A percentile compares a stretch with the other conserved stretches of the same genome.
Evolutionary conservation across 768 basidiomycete species (phyloP).

Genomic region (Cystofilobasidium ferigula): DNA sequence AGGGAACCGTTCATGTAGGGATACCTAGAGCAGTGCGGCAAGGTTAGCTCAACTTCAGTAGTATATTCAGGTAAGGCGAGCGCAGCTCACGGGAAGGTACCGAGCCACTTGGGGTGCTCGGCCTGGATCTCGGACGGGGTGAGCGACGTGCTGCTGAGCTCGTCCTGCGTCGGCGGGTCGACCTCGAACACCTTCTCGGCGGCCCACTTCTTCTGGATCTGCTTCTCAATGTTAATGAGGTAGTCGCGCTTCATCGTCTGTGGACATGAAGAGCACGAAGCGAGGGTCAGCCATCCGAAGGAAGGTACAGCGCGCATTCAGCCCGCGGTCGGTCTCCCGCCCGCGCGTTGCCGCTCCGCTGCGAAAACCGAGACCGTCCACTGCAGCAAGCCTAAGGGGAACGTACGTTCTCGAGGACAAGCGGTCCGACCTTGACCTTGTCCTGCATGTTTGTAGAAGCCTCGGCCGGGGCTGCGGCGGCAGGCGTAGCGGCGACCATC

Average conservation of each 20-base stretch:
- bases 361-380: not conserved
- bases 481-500: constrained; percentile 11
- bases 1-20: constrained; percentile 94
- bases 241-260: constrained; percentile 92
- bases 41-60: not conserved
- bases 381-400: not conserved
- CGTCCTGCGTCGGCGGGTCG: constrained; percentile 58
- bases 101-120: constrained; percentile 91
- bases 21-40: not conserved
- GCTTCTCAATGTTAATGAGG: constrained; percentile 66
- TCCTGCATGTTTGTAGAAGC: constrained; percentile 12
- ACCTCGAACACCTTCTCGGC: constrained; percentile 69
- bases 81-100: constrained; percentile 76
- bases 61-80: not conserved
- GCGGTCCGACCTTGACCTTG: constrained; percentile 24
- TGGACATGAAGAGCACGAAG: not conserved
- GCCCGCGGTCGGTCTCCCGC: too few relatives aligned
- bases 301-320: too few relatives aligned
- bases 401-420: constrained; percentile 24
- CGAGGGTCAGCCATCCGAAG: not conserved
- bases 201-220: constrained; percentile 74
- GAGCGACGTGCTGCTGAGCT: constrained; percentile 42
- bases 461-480: not conserved
- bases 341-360: not conserved
- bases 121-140: constrained; percentile 55